Percentiles rank a stretch among this genome's conserved stretches.
Evolutionary conservation across 352 stramenopile genomes (phyloP).

Genomic region (Phytophthora tentaculata): DNA sequence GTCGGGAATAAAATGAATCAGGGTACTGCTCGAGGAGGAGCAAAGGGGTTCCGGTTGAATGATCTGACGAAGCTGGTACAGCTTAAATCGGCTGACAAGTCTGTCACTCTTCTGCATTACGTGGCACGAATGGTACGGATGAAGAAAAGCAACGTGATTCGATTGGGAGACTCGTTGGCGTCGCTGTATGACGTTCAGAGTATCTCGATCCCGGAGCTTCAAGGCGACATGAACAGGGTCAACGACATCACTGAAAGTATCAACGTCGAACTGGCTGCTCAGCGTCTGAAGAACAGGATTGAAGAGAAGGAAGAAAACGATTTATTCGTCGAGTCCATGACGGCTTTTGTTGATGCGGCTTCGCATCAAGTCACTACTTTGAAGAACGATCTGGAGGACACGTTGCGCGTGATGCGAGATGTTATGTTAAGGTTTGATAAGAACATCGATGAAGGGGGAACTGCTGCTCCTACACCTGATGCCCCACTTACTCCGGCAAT

Average conservation of each 20-base stretch:
- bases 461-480: slow-evolving; percentile 7
- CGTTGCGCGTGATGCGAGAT: slow-evolving; percentile 53
- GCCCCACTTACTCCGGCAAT: slow-evolving; percentile 33
- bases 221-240: slow-evolving; percentile 71
- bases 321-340: slow-evolving; percentile 72
- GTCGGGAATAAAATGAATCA: slow-evolving; percentile 91
- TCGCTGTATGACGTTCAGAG: slow-evolving; percentile 82
- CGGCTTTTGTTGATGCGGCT: slow-evolving; percentile 59
- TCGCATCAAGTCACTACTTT: slow-evolving; percentile 34
- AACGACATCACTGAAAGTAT: slow-evolving; percentile 68
- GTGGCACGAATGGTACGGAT: slow-evolving; percentile 70
- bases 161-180: slow-evolving; percentile 62
- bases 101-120: slow-evolving; percentile 75
- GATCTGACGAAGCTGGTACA: slow-evolving; percentile 77
- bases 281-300: slow-evolving; percentile 80
- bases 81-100: slow-evolving; percentile 69
- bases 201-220: slow-evolving; percentile 77
- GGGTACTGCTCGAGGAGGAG: slow-evolving; percentile 63
- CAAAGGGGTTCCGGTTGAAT: slow-evolving; percentile 73
- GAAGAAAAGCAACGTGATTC: slow-evolving; percentile 72
- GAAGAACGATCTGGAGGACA: slow-evolving; percentile 57
- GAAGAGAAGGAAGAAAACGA: slow-evolving; percentile 70
- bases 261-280: slow-evolving; percentile 64
- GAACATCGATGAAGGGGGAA: slow-evolving; percentile 41
- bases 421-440: slow-evolving; percentile 74